phyloP scores from a whole-genome alignment of 116 monocot species.

The Zostera marina region DNA sequence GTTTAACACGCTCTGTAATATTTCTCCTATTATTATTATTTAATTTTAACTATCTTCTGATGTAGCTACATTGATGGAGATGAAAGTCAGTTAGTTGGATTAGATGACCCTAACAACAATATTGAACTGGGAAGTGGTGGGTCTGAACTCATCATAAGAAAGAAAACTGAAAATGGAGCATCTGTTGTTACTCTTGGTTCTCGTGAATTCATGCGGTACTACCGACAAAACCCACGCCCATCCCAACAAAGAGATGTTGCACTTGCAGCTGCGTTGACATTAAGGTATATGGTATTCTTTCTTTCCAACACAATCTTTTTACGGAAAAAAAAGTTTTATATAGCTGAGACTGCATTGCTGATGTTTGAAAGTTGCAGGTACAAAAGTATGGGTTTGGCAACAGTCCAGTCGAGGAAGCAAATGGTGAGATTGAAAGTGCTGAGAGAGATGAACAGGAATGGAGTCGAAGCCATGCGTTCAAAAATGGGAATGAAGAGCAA shows the following conservation, averaged over 20 bases:
- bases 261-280: conserved; percentile 54
- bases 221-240: conserved; percentile 84
- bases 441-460: conserved; percentile 47
- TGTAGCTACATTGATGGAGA: conserved; percentile 53
- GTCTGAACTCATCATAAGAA: conserved; percentile 65
- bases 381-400: conserved; percentile 72
- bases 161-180: conserved; percentile 24
- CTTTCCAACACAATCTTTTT: not conserved
- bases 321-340: not conserved
- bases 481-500: conserved; percentile 97
- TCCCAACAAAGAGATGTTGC: conserved; percentile 39
- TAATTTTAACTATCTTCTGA: no score
- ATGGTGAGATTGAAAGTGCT: conserved; percentile 70
- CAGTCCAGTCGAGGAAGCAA: conserved; percentile 55
- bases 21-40: no score
- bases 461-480: conserved; percentile 59
- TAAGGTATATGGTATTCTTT: conserved; percentile 46
- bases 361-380: conserved; percentile 33
- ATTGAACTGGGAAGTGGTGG: conserved; percentile 78
- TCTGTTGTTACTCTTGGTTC: conserved; percentile 62
- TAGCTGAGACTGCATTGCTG: not conserved
- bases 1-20: no score
- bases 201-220: conserved; percentile 80
- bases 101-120: conserved; percentile 19
- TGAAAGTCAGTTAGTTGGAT: conserved; percentile 58